Evolutionary conservation across 345 rosid species (phyloP), one percentile per base, ranked within the genome.

Genomic region (Salix viminalis): DNA sequence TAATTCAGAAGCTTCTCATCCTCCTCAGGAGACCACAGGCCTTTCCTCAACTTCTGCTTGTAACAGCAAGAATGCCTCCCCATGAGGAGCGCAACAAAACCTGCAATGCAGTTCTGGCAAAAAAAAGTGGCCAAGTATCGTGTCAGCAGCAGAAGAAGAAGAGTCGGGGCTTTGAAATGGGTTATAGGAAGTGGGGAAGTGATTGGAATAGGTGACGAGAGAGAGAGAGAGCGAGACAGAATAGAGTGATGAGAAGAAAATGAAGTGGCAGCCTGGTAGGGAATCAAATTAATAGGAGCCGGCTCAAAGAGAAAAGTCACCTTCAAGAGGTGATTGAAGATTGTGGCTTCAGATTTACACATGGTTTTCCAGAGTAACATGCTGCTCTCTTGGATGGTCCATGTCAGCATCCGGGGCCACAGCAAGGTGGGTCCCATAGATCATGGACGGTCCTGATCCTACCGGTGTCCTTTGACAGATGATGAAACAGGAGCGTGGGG

Each of bases 21-120:
- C 88, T 92, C 97, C 74, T 92, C 97, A 24, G 95, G 97, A 56
- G 95, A 92, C 97, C 97, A 92, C 61, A 92, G 86, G 69, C 97
- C 97, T 84, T 92, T 92, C 78, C 94, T 85, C 62, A 91, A 83
- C 84, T 91, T 91, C 88, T 89, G 95, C 84, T 87, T 89, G 87
- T 87, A 86, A 41, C 95, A 92, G 76, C 92, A 89, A 77, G 94
- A 87, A 81, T 91, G 92, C 79, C 91, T 88, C n/a, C 94, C 95
- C 97, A 92, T 92, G 82, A 72, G 81, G 67, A 67, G 37, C 71
- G 72, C 75, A 80, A 37, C 67, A 41, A 41, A 68, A 19, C 72
- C 54, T 56, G 65, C 52, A 56, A 62, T 65, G 42, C 69, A 79
- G 48, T 79, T 85, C 67, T 70, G 58, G 26, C 72, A 70, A 44